These are phyloP conservation scores for Acanthamoeba divionensis DNA, from an alignment of 208 protist species.

Conservation along the genomic window DNA sequence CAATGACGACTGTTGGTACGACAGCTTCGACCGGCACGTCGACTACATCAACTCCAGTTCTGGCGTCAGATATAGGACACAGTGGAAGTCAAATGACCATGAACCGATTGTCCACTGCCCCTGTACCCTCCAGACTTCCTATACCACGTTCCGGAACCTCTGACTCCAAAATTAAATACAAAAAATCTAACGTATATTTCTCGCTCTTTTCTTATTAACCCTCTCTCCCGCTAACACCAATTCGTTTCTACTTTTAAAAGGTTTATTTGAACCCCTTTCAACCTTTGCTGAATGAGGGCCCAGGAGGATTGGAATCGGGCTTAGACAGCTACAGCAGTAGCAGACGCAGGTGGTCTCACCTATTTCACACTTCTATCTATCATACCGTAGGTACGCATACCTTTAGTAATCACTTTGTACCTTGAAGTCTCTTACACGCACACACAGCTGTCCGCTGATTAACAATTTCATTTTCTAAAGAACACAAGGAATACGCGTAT, in stretches of 20 bases:
- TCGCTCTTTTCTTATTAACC: not conserved
- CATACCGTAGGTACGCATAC: not conserved
- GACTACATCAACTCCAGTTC: too few relatives aligned
- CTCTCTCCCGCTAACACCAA: not conserved
- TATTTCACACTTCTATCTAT: conserved; percentile 45
- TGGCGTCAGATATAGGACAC: too few relatives aligned
- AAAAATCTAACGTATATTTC: not conserved
- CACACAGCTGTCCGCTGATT: too few relatives aligned
- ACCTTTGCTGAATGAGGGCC: not conserved
- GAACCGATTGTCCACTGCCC: too few relatives aligned
- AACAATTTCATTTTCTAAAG: too few relatives aligned
- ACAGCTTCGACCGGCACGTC: too few relatives aligned
- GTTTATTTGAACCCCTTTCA: conserved; percentile 27
- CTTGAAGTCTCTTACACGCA: not conserved
- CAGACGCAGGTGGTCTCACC: conserved; percentile 33
- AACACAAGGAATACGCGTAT: conserved; percentile 46
- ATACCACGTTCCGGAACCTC: too few relatives aligned
- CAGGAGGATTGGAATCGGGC: not conserved
- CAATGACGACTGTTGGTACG: too few relatives aligned
- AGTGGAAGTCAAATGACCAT: too few relatives aligned
- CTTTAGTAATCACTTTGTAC: not conserved
- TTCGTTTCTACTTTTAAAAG: not conserved
- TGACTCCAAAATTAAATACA: not conserved
- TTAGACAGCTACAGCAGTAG: conserved; percentile 39
- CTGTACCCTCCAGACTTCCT: too few relatives aligned